A percentile compares a stretch with the other conserved stretches of the same genome.
Evolutionary conservation across 1,139 yeast species (phyloP).

Genomic region (Scheffersomyces segobiensis): DNA sequence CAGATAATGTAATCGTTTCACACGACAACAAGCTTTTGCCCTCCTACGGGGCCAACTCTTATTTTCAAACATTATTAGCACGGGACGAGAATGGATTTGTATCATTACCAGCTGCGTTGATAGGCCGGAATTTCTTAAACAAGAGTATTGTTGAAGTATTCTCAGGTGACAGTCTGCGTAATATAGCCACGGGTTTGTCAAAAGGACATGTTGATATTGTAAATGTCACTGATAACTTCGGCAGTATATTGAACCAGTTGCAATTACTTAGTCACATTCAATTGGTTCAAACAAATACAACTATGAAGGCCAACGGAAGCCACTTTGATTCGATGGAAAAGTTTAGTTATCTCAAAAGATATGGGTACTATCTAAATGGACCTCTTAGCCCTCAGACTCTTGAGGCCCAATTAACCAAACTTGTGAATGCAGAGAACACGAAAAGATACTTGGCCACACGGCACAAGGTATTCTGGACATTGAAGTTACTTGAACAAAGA

Average conservation of each 20-base stretch:
- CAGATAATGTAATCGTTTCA: constrained; percentile 32
- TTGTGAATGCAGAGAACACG: constrained; percentile 17
- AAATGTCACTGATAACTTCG: constrained; percentile 22
- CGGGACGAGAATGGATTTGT: constrained; percentile 37
- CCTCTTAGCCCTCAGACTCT: constrained; percentile 22
- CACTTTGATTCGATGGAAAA: constrained; percentile 10
- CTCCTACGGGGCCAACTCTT: constrained; percentile 32
- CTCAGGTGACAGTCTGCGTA: constrained; percentile 5
- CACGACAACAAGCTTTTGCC: constrained; percentile 43
- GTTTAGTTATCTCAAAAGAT: constrained; percentile 30
- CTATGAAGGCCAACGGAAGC: constrained; percentile 6
- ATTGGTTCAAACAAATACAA: constrained; percentile 8
- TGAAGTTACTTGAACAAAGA: constrained; percentile 25
- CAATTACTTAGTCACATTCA: constrained; percentile 35
- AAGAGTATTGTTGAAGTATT: constrained; percentile 12
- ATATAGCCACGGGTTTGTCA: constrained; percentile 28
- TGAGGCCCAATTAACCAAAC: constrained; percentile 14
- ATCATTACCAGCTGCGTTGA: constrained; percentile 33
- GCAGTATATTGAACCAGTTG: constrained; percentile 37
- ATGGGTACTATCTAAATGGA: constrained; percentile 39
- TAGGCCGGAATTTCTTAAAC: constrained; percentile 33
- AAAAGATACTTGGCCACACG: constrained; percentile 14
- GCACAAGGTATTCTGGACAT: constrained; percentile 24
- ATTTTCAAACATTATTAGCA: constrained; percentile 36
- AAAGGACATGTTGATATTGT: constrained; percentile 29